Evolutionary conservation across 441 rosid species (phyloP), one percentile per base, ranked within the genome.

Genomic region (Melastoma candidum): DNA sequence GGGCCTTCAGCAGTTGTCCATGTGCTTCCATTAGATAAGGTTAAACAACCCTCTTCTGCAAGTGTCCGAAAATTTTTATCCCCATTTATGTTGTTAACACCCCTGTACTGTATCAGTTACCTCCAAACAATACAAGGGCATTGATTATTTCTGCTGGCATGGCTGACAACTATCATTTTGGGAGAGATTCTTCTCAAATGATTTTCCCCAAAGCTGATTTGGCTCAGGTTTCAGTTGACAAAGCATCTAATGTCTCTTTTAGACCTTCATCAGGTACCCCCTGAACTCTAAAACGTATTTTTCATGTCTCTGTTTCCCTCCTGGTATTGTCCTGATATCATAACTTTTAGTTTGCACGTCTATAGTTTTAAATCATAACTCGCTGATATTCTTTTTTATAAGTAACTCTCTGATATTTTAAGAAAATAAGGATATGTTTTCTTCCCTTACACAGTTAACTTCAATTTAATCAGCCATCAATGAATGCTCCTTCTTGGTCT

Each of bases 401-500:
- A 17, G 22, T 17, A 17, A 17, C 22, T 17, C 22, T 0, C 41
- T 36, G 41, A 36, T 36, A 36, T 36, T 36, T 36, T 36, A 36
- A 36, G 8, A 36, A 36, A 29, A 29, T 46, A 11, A 47, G 46
- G 7, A 52, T 62, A n/a, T 52, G 12, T 36, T 45, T 64, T 26
- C 66, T 80, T 36, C 8, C 41, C 6, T 36, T 36, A 9, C 7
- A 59, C 93, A 89, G 95, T 79, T 66, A 64, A 68, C 71, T 67
- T 84, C 8, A 9, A 36, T 63, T 69, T 82, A 74, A 68, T 66
- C 83, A 75, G 45, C 67, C 79, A 22, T 36, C 63, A 22, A 61
- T 71, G 56, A 78, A 76, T 72, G 76, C 85, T 61, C 68, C 83
- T 55, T 59, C 80, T 45, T 89, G 95, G 96, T 76, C 97, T 65